Evolutionary conservation across 2,329 filamentous ascomycete species (phyloP), one percentile per base, ranked within the genome.

Genomic region (Talaromyces atroroseus): DNA sequence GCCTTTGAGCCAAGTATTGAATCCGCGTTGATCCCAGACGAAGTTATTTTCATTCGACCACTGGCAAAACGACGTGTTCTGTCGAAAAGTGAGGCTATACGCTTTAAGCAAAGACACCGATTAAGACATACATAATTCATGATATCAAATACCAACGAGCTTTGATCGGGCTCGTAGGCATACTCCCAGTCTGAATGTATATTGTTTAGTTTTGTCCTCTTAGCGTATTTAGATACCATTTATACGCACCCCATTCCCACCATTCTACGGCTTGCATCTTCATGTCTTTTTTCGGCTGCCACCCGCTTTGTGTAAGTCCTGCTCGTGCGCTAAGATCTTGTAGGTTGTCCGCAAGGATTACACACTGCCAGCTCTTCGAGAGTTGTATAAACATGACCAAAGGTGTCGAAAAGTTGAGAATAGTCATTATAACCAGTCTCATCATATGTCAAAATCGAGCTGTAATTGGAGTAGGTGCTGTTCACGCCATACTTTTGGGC

Each of bases 21-120:
- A 87, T 2, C 85, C 85, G 0, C 84, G 78, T 45, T 79, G 78
- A 58, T 88, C 85, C 32, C 76, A 70, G 42, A 85, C 83, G 29
- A 82, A 80, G 60, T 85, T 82, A 66, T 85, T 86, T 18, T 78
- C 78, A 16, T 83, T 78, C n/a, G 78, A 79, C 67, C 79, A 87
- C 57, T 84, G 79, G 59, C 84, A 79, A 62, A 83, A 86, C 0
- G 83, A 85, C 8, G 83, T 70, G 63, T 88, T 88, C 58, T 59
- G 38, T 8, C 3, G 18, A 24, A 50, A 21, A 1, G 38, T 49
- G 2, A 40, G 36, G 16, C 34, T 11, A 42, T 18, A 24, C 26
- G 20, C 7, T 6, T 20, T 10, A 36, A 14, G 11, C 4, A 36
- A 10, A 36, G 29, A 12, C 29, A 12, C 11, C 11, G 14, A 40